phyloP scores from a whole-genome alignment of 441 rosid species.

The Croton setiger region DNA sequence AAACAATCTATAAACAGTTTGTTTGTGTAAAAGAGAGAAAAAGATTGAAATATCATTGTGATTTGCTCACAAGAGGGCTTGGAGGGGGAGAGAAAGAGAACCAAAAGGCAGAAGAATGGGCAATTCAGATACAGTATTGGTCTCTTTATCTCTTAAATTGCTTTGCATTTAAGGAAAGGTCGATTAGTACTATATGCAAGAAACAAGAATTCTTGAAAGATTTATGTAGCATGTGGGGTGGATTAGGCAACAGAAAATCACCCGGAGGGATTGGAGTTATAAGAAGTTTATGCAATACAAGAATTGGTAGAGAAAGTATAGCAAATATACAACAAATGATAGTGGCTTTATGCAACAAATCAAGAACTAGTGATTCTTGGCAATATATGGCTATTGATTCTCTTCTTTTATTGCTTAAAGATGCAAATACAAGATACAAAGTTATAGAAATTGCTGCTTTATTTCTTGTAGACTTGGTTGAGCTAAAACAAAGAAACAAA shows the following conservation, averaged over 20 bases:
- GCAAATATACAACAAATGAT: conserved; percentile 36
- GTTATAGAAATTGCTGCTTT: conserved; percentile 46
- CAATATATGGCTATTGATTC: conserved; percentile 65
- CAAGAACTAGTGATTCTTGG: conserved; percentile 77
- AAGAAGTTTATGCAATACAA: conserved; percentile 48
- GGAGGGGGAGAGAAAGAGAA: conserved; percentile 56
- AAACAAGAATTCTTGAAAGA: conserved; percentile 42
- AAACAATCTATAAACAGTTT: conserved; percentile 44
- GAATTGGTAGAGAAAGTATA: conserved; percentile 51
- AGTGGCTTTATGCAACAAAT: conserved; percentile 44
- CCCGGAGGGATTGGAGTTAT: conserved; percentile 60
- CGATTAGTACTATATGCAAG: conserved; percentile 44
- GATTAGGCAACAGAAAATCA: conserved; percentile 47
- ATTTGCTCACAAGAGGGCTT: conserved; percentile 66
- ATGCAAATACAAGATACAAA: conserved; percentile 46
- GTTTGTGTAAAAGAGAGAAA: conserved; percentile 42
- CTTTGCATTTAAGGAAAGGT: conserved; percentile 56
- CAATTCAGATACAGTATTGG: conserved; percentile 72
- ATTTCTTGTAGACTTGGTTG: conserved; percentile 61
- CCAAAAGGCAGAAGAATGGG: conserved; percentile 82
- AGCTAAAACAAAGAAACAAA: conserved; percentile 36
- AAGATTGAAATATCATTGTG: conserved; percentile 63
- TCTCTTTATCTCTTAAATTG: conserved; percentile 65
- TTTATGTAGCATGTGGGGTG: conserved; percentile 65
- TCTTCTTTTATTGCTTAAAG: conserved; percentile 64